A percentile compares a stretch with the other conserved stretches of the same genome.
phyloP scores from a whole-genome alignment of 352 stramenopile genomes.

The Globisporangium emineosum region DNA sequence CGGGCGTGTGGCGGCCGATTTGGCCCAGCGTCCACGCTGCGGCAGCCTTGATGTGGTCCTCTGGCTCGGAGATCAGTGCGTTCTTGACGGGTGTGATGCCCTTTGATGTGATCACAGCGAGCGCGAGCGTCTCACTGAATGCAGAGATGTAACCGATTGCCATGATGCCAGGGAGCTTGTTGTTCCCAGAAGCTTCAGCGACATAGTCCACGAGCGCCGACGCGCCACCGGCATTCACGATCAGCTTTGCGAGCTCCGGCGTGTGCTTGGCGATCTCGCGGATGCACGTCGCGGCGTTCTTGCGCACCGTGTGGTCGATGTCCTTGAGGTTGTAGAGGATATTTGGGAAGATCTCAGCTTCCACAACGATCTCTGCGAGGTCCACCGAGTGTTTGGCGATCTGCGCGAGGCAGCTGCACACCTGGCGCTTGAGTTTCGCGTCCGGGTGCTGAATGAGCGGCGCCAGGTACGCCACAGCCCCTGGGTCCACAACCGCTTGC shows the following conservation, averaged over 20 bases:
- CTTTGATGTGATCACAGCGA: constrained; percentile 94
- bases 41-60: constrained; percentile 95
- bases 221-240: constrained; percentile 94
- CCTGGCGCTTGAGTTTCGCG: constrained; percentile 91
- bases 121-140: constrained; percentile 92
- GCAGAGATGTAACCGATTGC: constrained; percentile 94
- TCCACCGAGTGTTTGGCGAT: constrained; percentile 96
- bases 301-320: constrained; percentile 92
- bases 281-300: constrained; percentile 94
- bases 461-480: constrained; percentile 92
- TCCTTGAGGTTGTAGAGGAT: constrained; percentile 95
- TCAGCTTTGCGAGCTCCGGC: constrained; percentile 93
- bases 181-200: constrained; percentile 87
- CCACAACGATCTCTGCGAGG: constrained; percentile 93
- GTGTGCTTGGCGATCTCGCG: constrained; percentile 95
- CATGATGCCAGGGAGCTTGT: constrained; percentile 94
- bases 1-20: constrained; percentile 92
- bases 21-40: constrained; percentile 95
- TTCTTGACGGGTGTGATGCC: constrained; percentile 92
- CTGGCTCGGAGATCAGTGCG: constrained; percentile 89
- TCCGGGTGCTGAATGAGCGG: constrained; percentile 93
- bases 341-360: constrained; percentile 95
- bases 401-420: constrained; percentile 91
- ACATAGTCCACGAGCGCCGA: constrained; percentile 94
- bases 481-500: constrained; percentile 91